phyloP scores from a whole-genome alignment of 1,284 basidiomycete species.

The Cutaneotrichosporon dermatis region DNA sequence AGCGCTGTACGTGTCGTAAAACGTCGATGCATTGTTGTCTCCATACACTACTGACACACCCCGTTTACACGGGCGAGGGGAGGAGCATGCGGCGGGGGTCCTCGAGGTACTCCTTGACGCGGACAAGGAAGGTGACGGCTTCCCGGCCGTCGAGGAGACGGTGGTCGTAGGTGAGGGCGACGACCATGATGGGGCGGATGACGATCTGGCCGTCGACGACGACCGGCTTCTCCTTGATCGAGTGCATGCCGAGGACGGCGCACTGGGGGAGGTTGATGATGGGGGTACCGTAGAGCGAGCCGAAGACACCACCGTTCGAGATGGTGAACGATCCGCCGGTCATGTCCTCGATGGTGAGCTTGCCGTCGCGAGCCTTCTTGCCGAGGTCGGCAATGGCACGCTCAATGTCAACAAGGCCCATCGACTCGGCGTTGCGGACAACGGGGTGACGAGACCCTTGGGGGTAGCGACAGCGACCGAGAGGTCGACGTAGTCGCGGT shows the following conservation, averaged over 20 bases:
- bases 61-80: constrained; percentile 41
- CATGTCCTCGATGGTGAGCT: constrained; percentile 95
- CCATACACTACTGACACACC: constrained; percentile 13
- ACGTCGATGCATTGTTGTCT: constrained; percentile 5
- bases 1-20: not conserved
- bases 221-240: constrained; percentile 90
- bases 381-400: constrained; percentile 83
- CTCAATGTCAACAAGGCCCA: constrained; percentile 90
- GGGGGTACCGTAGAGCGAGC: constrained; percentile 92
- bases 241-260: constrained; percentile 94
- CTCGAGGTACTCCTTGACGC: constrained; percentile 66
- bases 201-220: constrained; percentile 93
- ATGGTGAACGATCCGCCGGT: constrained; percentile 96
- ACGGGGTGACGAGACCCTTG: constrained; percentile 95
- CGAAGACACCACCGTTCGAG: constrained; percentile 98
- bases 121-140: constrained; percentile 92
- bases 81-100: constrained; percentile 64
- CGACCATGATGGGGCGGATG: constrained; percentile 86
- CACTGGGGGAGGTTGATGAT: constrained; percentile 96
- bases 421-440: constrained; percentile 79
- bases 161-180: constrained; percentile 94
- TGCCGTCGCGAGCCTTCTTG: constrained; percentile 86
- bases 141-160: constrained; percentile 92
- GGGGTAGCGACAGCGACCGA: constrained; percentile 95
- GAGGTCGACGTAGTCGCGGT: constrained; percentile 90